Base-by-base conservation (phyloP, 768 basidiomycete genomes). In the Ephemerocybe angulata region DNA sequence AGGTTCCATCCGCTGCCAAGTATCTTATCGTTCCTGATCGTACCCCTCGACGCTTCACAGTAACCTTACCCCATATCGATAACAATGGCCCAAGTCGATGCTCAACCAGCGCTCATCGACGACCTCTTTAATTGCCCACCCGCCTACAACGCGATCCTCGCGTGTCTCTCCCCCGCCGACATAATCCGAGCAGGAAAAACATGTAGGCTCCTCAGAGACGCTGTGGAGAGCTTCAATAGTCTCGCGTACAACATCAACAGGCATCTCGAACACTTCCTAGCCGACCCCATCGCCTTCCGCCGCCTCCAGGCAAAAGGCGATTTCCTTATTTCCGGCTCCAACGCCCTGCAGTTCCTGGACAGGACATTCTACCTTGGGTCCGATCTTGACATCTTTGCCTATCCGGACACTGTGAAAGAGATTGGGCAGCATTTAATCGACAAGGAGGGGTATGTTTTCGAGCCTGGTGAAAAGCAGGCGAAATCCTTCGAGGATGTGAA, bases 291-390 rank as follows among this genome's bases (percentile, higher is more conserved):
- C 5, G 38, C 24, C 12, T 41, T 55, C 37, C 47, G 54, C 3
- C 33, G 29, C 4, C 29, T 55, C n/a, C 54, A 55, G 21, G 54
- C 40, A 5, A 28, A 25, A 28, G 28, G 24, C 15, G 40, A 13
- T 13, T 50, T 48, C 19, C 19, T 55, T 12, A 50, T 55, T 28
- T 55, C 54, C 2, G 54, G 54, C 10, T 55, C 54, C 33, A 55
- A 24, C 38, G 54, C 54, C 2, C 47, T 55, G 17, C 54, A 55
- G 48, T 55, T 50, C 40, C 31, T 55, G 27, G 48, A 55, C 19
- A 19, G 54, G 5, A 50, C 40, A n/a, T 33, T 55, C 25, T 55
- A 55, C 54, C 38, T 25, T 2, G 21, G 24, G n/a, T 55, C 54
- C 6, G 54, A 55, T 24, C 28, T 55, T n/a, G 54, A 55, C 33